phyloP scores from a whole-genome alignment of 2,329 filamentous ascomycete species.

The Claviceps pazoutovae region DNA sequence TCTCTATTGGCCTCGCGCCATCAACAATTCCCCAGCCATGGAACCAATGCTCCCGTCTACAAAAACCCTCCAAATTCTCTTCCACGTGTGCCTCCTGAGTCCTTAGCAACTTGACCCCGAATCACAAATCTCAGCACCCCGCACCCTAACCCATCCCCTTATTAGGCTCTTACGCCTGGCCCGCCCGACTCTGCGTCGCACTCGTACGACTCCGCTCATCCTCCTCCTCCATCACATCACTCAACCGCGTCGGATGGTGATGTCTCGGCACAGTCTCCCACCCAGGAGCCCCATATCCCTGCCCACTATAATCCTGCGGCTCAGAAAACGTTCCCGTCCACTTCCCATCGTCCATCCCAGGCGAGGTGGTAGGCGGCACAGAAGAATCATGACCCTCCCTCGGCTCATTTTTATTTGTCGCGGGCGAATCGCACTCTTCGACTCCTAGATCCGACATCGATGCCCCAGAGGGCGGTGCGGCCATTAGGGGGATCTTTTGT shows the following conservation, averaged over 20 bases:
- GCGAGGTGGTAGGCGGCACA: constrained; percentile 4
- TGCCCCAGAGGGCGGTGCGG: constrained; percentile 25
- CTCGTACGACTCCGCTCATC: constrained; percentile 69
- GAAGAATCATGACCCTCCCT: constrained; percentile 21
- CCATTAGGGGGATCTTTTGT: constrained; percentile 41
- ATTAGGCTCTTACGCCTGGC: constrained; percentile 5
- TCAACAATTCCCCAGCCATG: no score
- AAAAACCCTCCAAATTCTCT: no score
- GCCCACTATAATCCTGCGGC: constrained; percentile 49
- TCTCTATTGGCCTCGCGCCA: no score
- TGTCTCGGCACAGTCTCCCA: constrained; percentile 71
- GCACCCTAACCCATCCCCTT: background rate
- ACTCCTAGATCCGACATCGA: constrained; percentile 35
- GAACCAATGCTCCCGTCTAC: no score
- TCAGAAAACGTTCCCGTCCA: constrained; percentile 29
- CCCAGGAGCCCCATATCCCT: constrained; percentile 50
- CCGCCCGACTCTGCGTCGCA: constrained; percentile 44
- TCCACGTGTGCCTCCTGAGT: no score
- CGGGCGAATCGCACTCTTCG: constrained; percentile 46
- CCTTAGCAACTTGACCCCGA: no score
- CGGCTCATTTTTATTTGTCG: constrained; percentile 29
- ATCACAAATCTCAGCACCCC: no score
- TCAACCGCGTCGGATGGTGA: constrained; percentile 77
- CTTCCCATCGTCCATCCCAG: constrained; percentile 17
- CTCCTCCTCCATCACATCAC: constrained; percentile 77